Evolutionary conservation across 23 red algal species (phyloP), one percentile per base, ranked within the genome.

Genomic region (Gracilariopsis chorda): DNA sequence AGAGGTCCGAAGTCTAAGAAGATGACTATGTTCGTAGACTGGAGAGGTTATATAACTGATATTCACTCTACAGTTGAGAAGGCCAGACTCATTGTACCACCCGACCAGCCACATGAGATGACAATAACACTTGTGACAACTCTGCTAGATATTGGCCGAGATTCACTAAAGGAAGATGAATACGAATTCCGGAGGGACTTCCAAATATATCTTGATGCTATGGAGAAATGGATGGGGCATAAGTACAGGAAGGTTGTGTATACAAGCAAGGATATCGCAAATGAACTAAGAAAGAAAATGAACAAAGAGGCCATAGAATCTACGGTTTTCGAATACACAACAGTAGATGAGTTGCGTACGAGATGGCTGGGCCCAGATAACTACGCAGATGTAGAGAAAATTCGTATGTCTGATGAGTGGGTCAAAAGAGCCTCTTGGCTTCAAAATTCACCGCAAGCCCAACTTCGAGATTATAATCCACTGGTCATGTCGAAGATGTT

Each of bases 401-500:
- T 87, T 49, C 82, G 82, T 40, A 87, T 45, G 61, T 73, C 62
- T 7, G 42, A 52, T 8, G 65, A 73, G 23, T 87, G 82, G 82
- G 19, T 42, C 0, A 42, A 44, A 7, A 78, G 68, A 11, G 86
- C 86, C 20, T 90, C 86, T 11, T 90, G 86, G 86, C 72, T 90
- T 7, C 69, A 52, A 43, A 90, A 79, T 19, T 90, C 86, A 4
- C 86, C 86, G 27, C 86, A 90, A 52, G 72, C 51, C 10, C 40
- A 37, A 3, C 48, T 90, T 47, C 37, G 72, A 51, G 51, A 79
- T 27, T 90, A 90, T 34, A 90, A 90, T 24, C 70, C 86, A 3
- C 32, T 79, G 3, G 86, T 90, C 21, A 90, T 90, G 86, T 77
- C 86, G 1, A 90, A 90, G 71, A 90, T 90, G 86, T 90, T 90